Base-by-base conservation (phyloP, 352 stramenopile species). In the Pythium utonaiense region DNA sequence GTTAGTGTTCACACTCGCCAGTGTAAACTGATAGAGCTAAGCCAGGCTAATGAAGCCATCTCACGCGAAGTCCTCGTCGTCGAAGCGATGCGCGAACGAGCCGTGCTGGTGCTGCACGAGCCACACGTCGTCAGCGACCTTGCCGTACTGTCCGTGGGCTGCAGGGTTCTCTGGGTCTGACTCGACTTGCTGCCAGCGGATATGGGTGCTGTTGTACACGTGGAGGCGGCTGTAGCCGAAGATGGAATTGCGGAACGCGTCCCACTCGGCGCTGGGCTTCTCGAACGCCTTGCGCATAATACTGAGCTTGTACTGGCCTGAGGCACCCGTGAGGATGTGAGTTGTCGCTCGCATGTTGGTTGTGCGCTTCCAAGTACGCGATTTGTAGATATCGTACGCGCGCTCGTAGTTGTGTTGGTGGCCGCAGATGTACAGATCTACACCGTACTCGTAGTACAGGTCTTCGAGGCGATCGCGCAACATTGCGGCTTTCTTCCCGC, bases 321-420 rank as follows among this genome's bases (percentile, higher is more conserved):
- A 93, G 8, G 84, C 86, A n/a, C 88, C 88, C 3, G 84, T 95
- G 56, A 95, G 73, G 38, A 96, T 94, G 73, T 96, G 88, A 33
- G 86, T 96, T 13, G 89, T 96, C 21, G 80, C 86, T 14, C 67
- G 67, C 81, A 93, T 94, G 70, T 96, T 90, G 49, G 53, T 75
- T n/a, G 85, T 94, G 36, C 76, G 73, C 38, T 73, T 67, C 71
- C 71, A 79, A 4, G 83, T 94, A 34, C 70, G 33, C 3, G 65
- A 77, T 22, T 75, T 74, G 66, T 92, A 93, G 7, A 96, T 70
- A 62, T 95, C 87, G 51, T 82, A 96, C 17, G 82, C 85, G 34
- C 89, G 80, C 62, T 96, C 88, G 70, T 96, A 96, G 71, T 96
- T 96, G 79, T 96, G 89, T 61, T 95, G 85, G 69, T 96, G 89